Conservation (phyloP, 2,329 filamentous ascomycete species). For the Phaeosphaeria sp. region DNA sequence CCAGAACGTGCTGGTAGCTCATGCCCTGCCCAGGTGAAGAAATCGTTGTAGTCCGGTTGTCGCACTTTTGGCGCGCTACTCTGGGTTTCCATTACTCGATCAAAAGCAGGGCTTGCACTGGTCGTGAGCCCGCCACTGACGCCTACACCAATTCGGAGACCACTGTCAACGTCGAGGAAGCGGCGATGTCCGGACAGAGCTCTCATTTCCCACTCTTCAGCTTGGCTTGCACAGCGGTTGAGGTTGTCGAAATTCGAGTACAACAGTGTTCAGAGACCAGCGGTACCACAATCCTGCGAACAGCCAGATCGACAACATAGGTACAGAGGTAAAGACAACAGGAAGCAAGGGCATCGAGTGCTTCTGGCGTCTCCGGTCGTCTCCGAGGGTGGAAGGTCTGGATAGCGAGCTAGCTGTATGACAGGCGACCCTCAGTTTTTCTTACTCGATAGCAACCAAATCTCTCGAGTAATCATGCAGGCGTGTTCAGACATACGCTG, state of each 20-base stretch:
- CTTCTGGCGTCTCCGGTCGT: constrained; percentile 23
- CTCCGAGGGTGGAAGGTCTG: constrained; percentile 27
- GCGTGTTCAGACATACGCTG: constrained; percentile 32
- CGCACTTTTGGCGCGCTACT: constrained; percentile 21
- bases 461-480: constrained; percentile 42
- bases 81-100: constrained; percentile 46
- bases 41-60: constrained; percentile 7
- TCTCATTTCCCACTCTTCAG: neutral
- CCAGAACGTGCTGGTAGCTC: constrained; percentile 8
- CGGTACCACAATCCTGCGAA: neutral
- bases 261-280: neutral
- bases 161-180: constrained; percentile 1
- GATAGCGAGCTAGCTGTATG: constrained; percentile 16
- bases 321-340: constrained; percentile 3
- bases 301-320: neutral
- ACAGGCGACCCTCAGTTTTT: constrained; percentile 26
- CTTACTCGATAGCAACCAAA: constrained; percentile 41
- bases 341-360: constrained; percentile 9
- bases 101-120: constrained; percentile 25
- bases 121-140: constrained; percentile 18
- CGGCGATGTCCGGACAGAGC: constrained; percentile 1
- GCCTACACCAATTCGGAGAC: constrained; percentile 3
- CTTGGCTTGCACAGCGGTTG: neutral
- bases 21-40: constrained; percentile 7
- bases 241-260: neutral